A percentile compares a stretch with the other conserved stretches of the same genome.
Conservation (phyloP, 2,329 filamentous ascomycete genomes). For the Fusarium illudens region DNA sequence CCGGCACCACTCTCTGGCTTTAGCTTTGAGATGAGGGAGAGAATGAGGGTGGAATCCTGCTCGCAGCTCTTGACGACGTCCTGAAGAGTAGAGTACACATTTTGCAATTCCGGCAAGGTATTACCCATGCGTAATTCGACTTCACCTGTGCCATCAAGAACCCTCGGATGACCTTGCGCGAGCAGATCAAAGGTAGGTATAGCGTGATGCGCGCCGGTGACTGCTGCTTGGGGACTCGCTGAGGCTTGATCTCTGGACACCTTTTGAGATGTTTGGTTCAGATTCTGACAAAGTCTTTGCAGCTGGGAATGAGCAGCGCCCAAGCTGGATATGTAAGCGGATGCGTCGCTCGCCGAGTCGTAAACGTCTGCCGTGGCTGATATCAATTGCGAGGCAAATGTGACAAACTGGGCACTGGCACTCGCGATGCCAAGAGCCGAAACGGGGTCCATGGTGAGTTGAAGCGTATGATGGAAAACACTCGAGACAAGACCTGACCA, state of each 20-base stretch:
- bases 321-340: neutral
- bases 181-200: neutral
- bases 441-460: neutral
- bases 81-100: neutral
- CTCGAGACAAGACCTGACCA: too few species aligned
- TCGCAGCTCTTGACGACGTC: neutral
- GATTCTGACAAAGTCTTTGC: neutral
- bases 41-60: neutral
- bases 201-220: neutral
- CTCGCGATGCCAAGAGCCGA: conserved; percentile 2
- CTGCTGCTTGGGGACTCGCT: neutral
- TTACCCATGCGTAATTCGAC: neutral
- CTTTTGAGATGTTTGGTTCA: neutral
- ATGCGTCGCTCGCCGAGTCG: neutral
- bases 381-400: conserved; percentile 3
- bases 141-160: neutral
- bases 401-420: neutral
- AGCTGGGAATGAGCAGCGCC: neutral
- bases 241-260: neutral
- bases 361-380: neutral
- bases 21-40: neutral
- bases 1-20: neutral
- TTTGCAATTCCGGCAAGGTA: neutral
- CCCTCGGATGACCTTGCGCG: neutral
- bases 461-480: too few species aligned